Evolutionary conservation across 495 filamentous ascomycete species (phyloP), one percentile per base, ranked within the genome.

Genomic region (Penicillium mononematosum): DNA sequence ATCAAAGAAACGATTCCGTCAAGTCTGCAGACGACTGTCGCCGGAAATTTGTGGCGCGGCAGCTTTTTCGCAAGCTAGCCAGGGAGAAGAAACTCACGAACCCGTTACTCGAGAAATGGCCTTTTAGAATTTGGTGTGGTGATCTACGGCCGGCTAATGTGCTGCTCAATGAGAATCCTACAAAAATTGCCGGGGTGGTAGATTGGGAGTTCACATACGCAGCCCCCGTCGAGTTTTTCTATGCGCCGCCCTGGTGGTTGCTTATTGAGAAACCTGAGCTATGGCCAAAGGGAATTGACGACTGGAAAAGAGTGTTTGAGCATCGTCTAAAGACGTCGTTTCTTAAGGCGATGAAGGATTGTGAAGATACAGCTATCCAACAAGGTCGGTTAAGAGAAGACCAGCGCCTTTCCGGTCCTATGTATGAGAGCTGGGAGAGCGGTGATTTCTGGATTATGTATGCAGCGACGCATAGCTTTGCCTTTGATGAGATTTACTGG

Each of bases 1-100:
- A 27, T 29, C 25, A 47, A n/a, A 71, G 14, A 55, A 56, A 55
- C 9, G 19, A 45, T 5, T 5, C n/a, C 0, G 27, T 74, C 16
- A 42, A 58, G 20, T 62, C 68, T 0, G 70, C 66, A 34, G 73
- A 77, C 17, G 76, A 78, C 54, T 72, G 66, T 44, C 64, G 71
- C 17, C 69, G 70, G 25, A 77, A 73, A 48, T 77, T 75, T 36
- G 67, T 75, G 2, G 72, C 77, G 11, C 65, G 76, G 43, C 65
- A 67, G 24, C 54, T 76, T 1, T 74, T 74, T 56, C 64, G 67
- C n/a, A 66, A 58, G 34, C 55, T 75, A 10, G 67, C 63, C 16
- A 60, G 59, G 12, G 64, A 71, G 20, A 58, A 63, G 43, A 59
- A 59, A 5, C 59, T 64, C 32, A 42, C 41, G 0, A 11, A 58